A percentile compares a stretch with the other conserved stretches of the same genome.
These are phyloP conservation scores for Tulasnella calospora DNA, from an alignment of 768 basidiomycete genomes.

Conservation along the genomic window DNA sequence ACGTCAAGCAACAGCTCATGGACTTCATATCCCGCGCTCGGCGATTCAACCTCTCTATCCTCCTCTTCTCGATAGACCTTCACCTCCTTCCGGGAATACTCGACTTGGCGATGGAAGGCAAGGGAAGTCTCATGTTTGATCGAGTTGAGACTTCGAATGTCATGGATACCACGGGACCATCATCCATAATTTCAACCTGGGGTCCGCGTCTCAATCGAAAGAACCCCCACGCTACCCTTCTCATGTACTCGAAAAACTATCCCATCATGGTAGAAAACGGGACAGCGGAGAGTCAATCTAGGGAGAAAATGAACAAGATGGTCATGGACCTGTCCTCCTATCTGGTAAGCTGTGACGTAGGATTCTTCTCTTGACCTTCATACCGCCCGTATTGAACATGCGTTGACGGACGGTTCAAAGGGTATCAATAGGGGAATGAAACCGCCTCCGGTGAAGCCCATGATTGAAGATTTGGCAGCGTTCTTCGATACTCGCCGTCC, in stretches of 20 bases:
- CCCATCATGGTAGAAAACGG: not conserved
- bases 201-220: conserved; percentile 37
- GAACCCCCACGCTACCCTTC: conserved; percentile 36
- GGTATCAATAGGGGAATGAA: not conserved
- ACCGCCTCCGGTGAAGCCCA: not conserved
- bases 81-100: conserved; percentile 39
- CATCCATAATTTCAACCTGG: conserved; percentile 39
- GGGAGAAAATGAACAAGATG: not conserved
- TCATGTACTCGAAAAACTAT: conserved; percentile 49
- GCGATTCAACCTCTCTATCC: conserved; percentile 38
- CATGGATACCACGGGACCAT: conserved; percentile 41
- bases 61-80: conserved; percentile 37
- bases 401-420: not conserved
- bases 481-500: not conserved
- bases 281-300: not conserved
- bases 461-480: not conserved
- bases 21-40: conserved; percentile 40
- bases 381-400: not conserved
- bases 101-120: conserved; percentile 32
- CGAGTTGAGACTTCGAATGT: conserved; percentile 51
- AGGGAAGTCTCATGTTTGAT: conserved; percentile 39
- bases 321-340: not conserved
- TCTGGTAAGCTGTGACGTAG: not conserved
- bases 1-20: conserved; percentile 38
- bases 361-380: not conserved